phyloP scores from a whole-genome alignment of 176 grass and related monocot species.

The Elaeis guineensis region DNA sequence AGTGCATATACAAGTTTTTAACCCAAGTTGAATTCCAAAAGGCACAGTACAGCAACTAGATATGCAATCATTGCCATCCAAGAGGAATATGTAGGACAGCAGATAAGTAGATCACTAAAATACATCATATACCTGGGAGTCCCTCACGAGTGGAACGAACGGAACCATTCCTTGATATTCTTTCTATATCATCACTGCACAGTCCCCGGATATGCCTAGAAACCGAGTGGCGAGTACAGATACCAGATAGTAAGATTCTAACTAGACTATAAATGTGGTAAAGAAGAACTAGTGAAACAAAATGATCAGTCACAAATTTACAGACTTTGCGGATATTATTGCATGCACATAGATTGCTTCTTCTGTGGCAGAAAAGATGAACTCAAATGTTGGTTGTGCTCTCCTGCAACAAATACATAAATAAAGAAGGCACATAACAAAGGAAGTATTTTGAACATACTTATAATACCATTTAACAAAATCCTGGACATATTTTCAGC shows the following conservation, averaged over 20 bases:
- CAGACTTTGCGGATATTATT: slow-evolving; percentile 82
- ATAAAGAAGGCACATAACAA: slow-evolving; percentile 2
- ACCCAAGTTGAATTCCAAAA: too few species aligned
- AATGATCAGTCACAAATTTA: slow-evolving; percentile 10
- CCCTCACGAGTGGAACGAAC: slow-evolving; percentile 60
- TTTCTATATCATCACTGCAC: slow-evolving; percentile 87
- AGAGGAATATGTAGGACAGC: too few species aligned
- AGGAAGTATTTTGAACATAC: too few species aligned
- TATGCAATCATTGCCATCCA: too few species aligned
- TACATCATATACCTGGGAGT: slow-evolving; percentile 57
- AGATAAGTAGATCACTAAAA: neutral
- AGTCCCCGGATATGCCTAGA: slow-evolving; percentile 78
- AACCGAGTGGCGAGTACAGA: slow-evolving; percentile 26
- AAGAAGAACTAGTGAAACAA: slow-evolving; percentile 11
- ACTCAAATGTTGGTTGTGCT: slow-evolving; percentile 79
- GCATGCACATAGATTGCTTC: slow-evolving; percentile 94
- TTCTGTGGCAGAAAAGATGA: slow-evolving; percentile 88
- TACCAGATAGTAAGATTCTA: slow-evolving; percentile 1
- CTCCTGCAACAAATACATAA: slow-evolving; percentile 46
- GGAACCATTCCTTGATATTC: slow-evolving; percentile 59
- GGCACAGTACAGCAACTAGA: too few species aligned
- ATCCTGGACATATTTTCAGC: neutral
- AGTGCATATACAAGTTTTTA: too few species aligned
- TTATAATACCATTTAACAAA: too few species aligned
- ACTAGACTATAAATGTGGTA: slow-evolving; percentile 12